Conservation (phyloP, 192 early-diverging fungal genomes). For the Phlyctochytrium planicorne region DNA sequence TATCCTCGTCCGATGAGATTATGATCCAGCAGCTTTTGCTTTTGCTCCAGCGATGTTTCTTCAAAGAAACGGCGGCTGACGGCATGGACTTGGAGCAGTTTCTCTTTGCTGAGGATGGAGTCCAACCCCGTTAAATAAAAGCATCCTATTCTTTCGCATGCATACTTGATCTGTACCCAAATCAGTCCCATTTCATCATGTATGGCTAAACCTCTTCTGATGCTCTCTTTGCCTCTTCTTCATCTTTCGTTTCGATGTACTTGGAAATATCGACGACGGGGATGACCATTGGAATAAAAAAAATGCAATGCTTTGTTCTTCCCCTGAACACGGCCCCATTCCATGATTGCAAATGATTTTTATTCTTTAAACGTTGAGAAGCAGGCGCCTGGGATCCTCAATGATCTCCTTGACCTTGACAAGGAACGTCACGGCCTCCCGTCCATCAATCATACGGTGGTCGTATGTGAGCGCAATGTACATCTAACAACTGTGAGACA, state of each 20-base stretch:
- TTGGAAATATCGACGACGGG: too few relatives aligned
- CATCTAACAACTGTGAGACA: slow-evolving; percentile 62
- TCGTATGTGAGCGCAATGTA: slow-evolving; percentile 98
- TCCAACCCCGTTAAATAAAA: background rate
- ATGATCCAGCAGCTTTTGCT: background rate
- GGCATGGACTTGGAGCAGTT: background rate
- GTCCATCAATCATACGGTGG: slow-evolving; percentile 97
- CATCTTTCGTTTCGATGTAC: too few relatives aligned
- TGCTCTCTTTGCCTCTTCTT: too few relatives aligned
- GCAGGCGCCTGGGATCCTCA: slow-evolving; percentile 91
- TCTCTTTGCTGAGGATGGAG: background rate
- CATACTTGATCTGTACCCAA: background rate
- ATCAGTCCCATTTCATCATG: too few relatives aligned
- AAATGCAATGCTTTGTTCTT: too few relatives aligned
- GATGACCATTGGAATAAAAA: too few relatives aligned
- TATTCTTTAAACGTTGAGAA: slow-evolving; percentile 90
- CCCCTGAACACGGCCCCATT: too few relatives aligned
- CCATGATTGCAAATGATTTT: too few relatives aligned
- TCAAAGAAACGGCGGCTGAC: background rate
- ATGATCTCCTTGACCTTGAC: slow-evolving; percentile 95
- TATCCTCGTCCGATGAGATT: background rate
- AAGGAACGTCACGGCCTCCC: slow-evolving; percentile 98
- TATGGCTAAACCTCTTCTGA: too few relatives aligned
- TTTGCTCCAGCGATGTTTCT: background rate
- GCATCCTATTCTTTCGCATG: background rate